phyloP scores from a whole-genome alignment of 805 yeast species.

The Cyberlindnera mycetangii region DNA sequence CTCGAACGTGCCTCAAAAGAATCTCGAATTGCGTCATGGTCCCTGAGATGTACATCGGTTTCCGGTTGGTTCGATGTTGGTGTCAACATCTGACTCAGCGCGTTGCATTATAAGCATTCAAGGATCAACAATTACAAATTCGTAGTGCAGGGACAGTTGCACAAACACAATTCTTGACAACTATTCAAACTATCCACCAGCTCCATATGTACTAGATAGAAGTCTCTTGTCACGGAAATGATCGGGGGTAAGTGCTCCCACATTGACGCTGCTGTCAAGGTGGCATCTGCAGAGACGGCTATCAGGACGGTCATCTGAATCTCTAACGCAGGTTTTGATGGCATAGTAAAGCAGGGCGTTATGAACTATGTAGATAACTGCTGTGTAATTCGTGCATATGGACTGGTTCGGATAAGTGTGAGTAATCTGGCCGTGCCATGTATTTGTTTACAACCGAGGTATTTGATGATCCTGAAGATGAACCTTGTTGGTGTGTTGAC shows the following conservation, averaged over 20 bases:
- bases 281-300: background rate
- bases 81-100: background rate
- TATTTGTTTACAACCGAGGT: background rate
- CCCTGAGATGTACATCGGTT: background rate
- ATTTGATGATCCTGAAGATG: background rate
- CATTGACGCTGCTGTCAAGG: background rate
- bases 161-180: too few species aligned
- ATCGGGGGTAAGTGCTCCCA: background rate
- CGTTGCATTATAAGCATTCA: background rate
- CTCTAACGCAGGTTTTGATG: background rate
- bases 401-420: background rate
- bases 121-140: too few species aligned
- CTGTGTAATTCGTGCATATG: background rate
- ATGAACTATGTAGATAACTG: background rate
- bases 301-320: background rate
- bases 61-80: conserved; percentile 4
- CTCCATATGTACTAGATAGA: background rate
- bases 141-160: background rate
- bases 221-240: background rate
- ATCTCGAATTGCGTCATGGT: background rate
- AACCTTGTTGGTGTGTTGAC: background rate
- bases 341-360: background rate
- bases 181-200: too few species aligned
- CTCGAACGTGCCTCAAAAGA: background rate
- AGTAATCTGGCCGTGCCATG: background rate